Percentiles rank a stretch among this genome's conserved stretches.
Conservation (phyloP, 1,284 basidiomycete genomes). For the Fistulinella cinereoalba region DNA sequence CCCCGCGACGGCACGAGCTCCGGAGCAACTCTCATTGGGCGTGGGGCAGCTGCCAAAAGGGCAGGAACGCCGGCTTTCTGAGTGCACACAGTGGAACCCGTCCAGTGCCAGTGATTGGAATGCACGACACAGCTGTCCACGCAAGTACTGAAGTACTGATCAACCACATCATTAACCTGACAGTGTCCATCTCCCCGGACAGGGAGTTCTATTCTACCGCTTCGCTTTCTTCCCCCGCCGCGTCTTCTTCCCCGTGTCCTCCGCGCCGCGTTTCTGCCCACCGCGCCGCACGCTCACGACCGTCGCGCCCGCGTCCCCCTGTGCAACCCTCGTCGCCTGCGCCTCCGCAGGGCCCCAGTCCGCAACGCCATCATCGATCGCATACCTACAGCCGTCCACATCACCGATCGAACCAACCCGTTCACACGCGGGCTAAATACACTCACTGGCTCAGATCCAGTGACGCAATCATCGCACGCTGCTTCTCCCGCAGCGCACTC, state of each 20-base stretch:
- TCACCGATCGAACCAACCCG: too few relatives aligned
- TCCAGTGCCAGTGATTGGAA: too few relatives aligned
- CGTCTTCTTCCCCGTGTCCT: slow-evolving; percentile 42
- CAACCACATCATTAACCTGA: too few relatives aligned
- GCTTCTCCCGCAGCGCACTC: slow-evolving; percentile 57
- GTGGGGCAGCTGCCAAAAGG: too few relatives aligned
- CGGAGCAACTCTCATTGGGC: too few relatives aligned
- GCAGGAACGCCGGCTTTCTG: too few relatives aligned
- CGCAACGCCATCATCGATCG: slow-evolving; percentile 65
- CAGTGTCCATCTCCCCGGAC: too few relatives aligned
- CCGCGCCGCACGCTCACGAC: slow-evolving; percentile 63
- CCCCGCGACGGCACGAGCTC: too few relatives aligned
- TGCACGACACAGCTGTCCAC: too few relatives aligned
- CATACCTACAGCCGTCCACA: slow-evolving; percentile 75
- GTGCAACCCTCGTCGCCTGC: slow-evolving; percentile 56
- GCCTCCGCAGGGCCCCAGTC: slow-evolving; percentile 77
- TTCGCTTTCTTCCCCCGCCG: slow-evolving; percentile 61
- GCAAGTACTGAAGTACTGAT: too few relatives aligned
- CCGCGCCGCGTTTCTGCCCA: slow-evolving; percentile 38
- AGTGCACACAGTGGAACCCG: too few relatives aligned
- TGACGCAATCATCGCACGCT: slow-evolving; percentile 81
- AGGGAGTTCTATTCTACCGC: slow-evolving; percentile 31
- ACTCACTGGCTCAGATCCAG: slow-evolving; percentile 84
- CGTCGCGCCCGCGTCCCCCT: slow-evolving; percentile 52
- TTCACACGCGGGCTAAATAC: too few relatives aligned